phyloP scores from a whole-genome alignment of 2,329 filamentous ascomycete species.

The Penicillium concentricum region DNA sequence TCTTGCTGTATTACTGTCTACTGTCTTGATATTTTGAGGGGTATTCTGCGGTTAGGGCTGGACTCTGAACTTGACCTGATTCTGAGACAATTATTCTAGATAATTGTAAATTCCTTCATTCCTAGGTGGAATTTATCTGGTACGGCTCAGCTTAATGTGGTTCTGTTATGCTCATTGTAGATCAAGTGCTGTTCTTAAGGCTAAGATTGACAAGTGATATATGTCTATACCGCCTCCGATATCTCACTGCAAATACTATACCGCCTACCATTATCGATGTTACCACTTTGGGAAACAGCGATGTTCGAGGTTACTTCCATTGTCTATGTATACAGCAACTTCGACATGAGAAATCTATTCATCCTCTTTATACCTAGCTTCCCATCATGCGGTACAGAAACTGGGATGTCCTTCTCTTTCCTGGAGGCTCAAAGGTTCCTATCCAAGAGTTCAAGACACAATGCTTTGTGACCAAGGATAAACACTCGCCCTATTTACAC shows the following conservation, averaged over 20 bases:
- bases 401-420: conserved; percentile 84
- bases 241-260: background rate
- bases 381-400: conserved; percentile 74
- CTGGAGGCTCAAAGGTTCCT: conserved; percentile 64
- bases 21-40: background rate
- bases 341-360: background rate
- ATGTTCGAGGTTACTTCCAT: background rate
- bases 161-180: too few species aligned
- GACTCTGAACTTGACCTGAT: background rate
- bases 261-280: background rate
- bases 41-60: background rate
- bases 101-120: background rate
- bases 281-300: background rate
- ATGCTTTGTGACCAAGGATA: conserved; percentile 65
- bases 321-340: background rate
- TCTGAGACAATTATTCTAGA: background rate
- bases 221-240: too few species aligned
- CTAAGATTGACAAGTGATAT: too few species aligned
- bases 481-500: conserved; percentile 54
- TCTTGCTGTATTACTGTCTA: background rate
- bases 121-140: background rate
- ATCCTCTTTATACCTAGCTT: background rate
- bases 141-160: background rate
- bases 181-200: too few species aligned
- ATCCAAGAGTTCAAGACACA: conserved; percentile 79